Percentiles rank a stretch among this genome's conserved stretches.
phyloP scores from a whole-genome alignment of 495 filamentous ascomycete genomes.

The Penicillium lagena region DNA sequence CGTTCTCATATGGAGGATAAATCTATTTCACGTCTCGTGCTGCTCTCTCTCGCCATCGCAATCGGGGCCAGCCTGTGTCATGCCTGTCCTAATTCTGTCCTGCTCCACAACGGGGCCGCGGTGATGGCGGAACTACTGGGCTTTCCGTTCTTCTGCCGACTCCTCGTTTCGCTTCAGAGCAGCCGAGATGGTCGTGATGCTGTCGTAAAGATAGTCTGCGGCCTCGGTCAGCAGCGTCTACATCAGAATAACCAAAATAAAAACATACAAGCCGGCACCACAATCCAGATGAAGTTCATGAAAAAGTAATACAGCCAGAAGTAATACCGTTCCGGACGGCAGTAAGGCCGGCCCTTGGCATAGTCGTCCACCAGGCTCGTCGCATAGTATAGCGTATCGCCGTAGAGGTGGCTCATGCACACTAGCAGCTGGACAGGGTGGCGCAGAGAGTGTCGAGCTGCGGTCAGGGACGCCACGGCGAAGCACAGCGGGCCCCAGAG shows the following conservation, averaged over 20 bases:
- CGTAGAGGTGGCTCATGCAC: constrained; percentile 78
- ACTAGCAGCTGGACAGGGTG: constrained; percentile 68
- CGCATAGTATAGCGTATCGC: constrained; percentile 77
- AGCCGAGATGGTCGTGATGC: constrained; percentile 38
- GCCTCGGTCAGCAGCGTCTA: constrained; percentile 1
- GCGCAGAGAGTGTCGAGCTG: constrained; percentile 50
- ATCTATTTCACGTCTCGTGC: not conserved
- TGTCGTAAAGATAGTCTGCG: constrained; percentile 48
- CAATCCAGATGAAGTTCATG: constrained; percentile 83
- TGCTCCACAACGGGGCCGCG: constrained; percentile 7
- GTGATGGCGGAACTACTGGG: constrained; percentile 25
- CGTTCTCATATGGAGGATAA: no score
- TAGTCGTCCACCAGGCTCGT: constrained; percentile 68
- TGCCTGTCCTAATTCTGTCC: not conserved
- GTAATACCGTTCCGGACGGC: constrained; percentile 71
- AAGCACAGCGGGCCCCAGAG: constrained; percentile 82
- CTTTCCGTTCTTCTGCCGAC: constrained; percentile 28
- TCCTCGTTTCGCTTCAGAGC: constrained; percentile 38
- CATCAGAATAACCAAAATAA: not conserved
- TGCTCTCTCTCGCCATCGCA: not conserved
- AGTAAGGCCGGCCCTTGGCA: constrained; percentile 51
- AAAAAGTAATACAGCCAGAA: constrained; percentile 86
- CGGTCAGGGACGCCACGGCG: constrained; percentile 54
- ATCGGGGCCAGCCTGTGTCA: not conserved
- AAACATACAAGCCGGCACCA: constrained; percentile 58